phyloP scores from a whole-genome alignment of 495 filamentous ascomycete genomes.

The Neurospora sp. region DNA sequence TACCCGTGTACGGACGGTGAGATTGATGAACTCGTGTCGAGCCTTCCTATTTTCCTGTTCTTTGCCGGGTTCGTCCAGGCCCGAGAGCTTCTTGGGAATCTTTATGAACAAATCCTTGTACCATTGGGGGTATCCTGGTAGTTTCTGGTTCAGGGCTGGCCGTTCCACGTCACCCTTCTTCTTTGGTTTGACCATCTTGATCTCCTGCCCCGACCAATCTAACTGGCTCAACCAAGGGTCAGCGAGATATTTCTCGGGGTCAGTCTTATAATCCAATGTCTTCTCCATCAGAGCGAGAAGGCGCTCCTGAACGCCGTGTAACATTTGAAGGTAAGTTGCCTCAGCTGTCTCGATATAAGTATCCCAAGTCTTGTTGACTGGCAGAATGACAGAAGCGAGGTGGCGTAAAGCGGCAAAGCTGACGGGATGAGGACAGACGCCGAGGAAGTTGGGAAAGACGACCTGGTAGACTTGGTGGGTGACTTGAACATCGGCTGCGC shows the following conservation, averaged over 20 bases:
- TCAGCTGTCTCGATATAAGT: constrained; percentile 74
- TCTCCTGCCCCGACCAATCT: constrained; percentile 88
- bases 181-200: constrained; percentile 85
- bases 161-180: constrained; percentile 70
- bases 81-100: constrained; percentile 12
- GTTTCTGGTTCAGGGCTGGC: constrained; percentile 77
- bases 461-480: constrained; percentile 88
- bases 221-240: constrained; percentile 91
- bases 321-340: constrained; percentile 66
- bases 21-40: constrained; percentile 38
- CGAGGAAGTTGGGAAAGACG: constrained; percentile 79
- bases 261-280: constrained; percentile 61
- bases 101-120: constrained; percentile 82
- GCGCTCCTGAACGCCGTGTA: constrained; percentile 63
- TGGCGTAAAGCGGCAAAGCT: constrained; percentile 92
- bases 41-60: not conserved
- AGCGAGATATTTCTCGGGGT: constrained; percentile 53
- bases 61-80: constrained; percentile 22
- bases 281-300: constrained; percentile 61
- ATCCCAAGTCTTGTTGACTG: constrained; percentile 80
- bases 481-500: constrained; percentile 85
- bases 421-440: constrained; percentile 89
- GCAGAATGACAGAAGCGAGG: constrained; percentile 83
- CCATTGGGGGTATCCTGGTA: constrained; percentile 90
- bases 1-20: constrained; percentile 83